phyloP scores from a whole-genome alignment of 345 rosid species.

The Arabis hirsuta region DNA sequence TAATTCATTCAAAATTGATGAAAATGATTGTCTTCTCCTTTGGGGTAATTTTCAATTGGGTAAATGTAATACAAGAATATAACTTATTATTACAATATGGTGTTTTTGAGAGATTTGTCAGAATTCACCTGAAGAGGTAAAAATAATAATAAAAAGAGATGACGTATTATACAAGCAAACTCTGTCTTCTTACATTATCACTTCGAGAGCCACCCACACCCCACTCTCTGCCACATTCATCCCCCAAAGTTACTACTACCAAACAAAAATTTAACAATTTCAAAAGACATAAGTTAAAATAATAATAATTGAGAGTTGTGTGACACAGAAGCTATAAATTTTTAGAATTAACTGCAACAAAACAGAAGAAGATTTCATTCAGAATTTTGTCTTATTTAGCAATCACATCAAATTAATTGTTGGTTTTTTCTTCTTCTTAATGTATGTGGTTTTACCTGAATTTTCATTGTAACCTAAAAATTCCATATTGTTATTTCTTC shows the following conservation, averaged over 20 bases:
- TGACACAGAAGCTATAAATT: constrained; percentile 28
- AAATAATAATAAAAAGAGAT: constrained; percentile 7
- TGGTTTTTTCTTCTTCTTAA: not conserved
- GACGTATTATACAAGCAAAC: constrained; percentile 38
- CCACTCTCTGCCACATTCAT: constrained; percentile 26
- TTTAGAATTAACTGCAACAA: constrained; percentile 20
- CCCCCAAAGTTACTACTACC: constrained; percentile 36
- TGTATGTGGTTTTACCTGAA: not conserved
- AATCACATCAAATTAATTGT: not conserved
- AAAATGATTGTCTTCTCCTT: not conserved
- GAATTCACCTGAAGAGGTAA: constrained; percentile 33
- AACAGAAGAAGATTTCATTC: constrained; percentile 12
- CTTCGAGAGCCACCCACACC: constrained; percentile 29
- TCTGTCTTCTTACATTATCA: constrained; percentile 40
- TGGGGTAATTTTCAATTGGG: not conserved
- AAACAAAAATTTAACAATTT: constrained; percentile 39
- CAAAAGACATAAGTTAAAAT: constrained; percentile 18
- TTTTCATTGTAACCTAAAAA: not conserved
- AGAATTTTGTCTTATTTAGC: not conserved
- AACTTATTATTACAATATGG: constrained; percentile 8
- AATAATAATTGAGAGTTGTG: constrained; percentile 34
- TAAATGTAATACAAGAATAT: not conserved
- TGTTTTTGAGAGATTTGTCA: constrained; percentile 11
- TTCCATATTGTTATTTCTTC: not conserved
- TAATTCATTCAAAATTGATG: not conserved